Evolutionary conservation across 306 rosid genomes (phyloP).

Genomic region (Castanea crenata): DNA sequence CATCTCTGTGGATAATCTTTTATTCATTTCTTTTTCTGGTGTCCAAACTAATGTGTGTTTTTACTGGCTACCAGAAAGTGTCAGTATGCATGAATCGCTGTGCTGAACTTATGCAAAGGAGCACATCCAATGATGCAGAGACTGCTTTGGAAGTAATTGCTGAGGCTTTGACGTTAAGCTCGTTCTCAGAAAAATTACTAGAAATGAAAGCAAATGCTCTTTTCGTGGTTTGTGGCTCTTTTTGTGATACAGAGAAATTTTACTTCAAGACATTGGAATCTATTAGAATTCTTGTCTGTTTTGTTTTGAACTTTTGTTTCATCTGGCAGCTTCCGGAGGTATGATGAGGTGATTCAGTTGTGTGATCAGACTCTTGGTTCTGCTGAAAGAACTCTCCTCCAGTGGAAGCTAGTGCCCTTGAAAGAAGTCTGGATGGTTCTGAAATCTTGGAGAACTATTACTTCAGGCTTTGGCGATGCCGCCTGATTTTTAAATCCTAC

Average conservation of each 20-base stretch:
- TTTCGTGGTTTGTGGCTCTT: slow-evolving; percentile 55
- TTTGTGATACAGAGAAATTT: slow-evolving; percentile 16
- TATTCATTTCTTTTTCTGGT: neutral
- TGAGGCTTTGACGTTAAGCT: slow-evolving; percentile 67
- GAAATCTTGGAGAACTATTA: slow-evolving; percentile 43
- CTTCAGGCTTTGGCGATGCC: slow-evolving; percentile 86
- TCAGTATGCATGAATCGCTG: slow-evolving; percentile 54
- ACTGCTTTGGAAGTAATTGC: slow-evolving; percentile 62
- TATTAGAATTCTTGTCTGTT: slow-evolving; percentile 15
- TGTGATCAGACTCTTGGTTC: slow-evolving; percentile 73
- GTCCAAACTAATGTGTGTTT: slow-evolving; percentile 30
- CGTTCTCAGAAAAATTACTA: slow-evolving; percentile 68
- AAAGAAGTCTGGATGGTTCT: slow-evolving; percentile 41
- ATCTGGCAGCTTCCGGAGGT: slow-evolving; percentile 68
- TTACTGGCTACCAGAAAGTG: slow-evolving; percentile 66
- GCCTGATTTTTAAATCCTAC: slow-evolving; percentile 63
- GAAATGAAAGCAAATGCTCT: slow-evolving; percentile 95
- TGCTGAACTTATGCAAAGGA: slow-evolving; percentile 56
- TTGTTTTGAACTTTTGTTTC: slow-evolving; percentile 34
- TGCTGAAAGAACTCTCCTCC: slow-evolving; percentile 73
- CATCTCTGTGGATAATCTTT: slow-evolving; percentile 4
- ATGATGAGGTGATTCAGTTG: slow-evolving; percentile 78
- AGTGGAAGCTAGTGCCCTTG: slow-evolving; percentile 26
- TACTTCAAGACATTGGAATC: slow-evolving; percentile 21
- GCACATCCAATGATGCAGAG: slow-evolving; percentile 53